Conservation (phyloP, 352 stramenopile species). For the Pythium grandisporangium region DNA sequence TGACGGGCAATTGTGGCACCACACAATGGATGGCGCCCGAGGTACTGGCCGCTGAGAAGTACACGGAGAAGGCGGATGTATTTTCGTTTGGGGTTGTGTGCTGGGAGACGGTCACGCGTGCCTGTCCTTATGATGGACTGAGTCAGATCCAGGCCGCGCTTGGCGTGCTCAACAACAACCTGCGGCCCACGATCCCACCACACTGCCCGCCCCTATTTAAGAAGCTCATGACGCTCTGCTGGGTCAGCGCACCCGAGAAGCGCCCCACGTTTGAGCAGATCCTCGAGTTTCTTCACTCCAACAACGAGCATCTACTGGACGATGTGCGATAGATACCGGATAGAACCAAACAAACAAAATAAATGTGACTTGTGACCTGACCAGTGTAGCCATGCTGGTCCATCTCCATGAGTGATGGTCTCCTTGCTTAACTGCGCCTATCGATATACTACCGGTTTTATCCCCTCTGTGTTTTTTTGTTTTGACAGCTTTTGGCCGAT, state of each 20-base stretch:
- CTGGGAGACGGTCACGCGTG: slow-evolving; percentile 84
- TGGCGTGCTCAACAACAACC: slow-evolving; percentile 81
- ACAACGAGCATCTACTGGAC: slow-evolving; percentile 12
- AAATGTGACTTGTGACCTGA: too few species aligned
- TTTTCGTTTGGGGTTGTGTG: slow-evolving; percentile 84
- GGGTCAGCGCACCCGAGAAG: slow-evolving; percentile 61
- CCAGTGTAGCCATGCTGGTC: too few species aligned
- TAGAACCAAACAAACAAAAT: too few species aligned
- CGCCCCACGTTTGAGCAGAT: slow-evolving; percentile 77
- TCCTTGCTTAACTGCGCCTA: too few species aligned
- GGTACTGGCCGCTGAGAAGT: slow-evolving; percentile 74
- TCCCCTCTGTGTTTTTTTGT: too few species aligned
- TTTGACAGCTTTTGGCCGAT: too few species aligned
- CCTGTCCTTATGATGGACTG: slow-evolving; percentile 88
- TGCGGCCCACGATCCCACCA: slow-evolving; percentile 73
- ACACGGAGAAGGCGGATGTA: slow-evolving; percentile 84
- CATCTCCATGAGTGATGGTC: too few species aligned
- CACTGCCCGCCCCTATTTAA: slow-evolving; percentile 71
- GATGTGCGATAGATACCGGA: slow-evolving; percentile 21
- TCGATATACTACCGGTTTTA: too few species aligned
- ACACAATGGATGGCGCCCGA: slow-evolving; percentile 86
- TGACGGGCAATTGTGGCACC: slow-evolving; percentile 82
- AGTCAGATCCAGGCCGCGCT: slow-evolving; percentile 86
- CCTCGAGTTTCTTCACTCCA: slow-evolving; percentile 57
- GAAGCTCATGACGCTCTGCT: slow-evolving; percentile 81